Percentiles rank a stretch among this genome's conserved stretches.
These are phyloP conservation scores for Rhynchosporium graminicola DNA, from an alignment of 2,329 filamentous ascomycete species.

Conservation along the genomic window DNA sequence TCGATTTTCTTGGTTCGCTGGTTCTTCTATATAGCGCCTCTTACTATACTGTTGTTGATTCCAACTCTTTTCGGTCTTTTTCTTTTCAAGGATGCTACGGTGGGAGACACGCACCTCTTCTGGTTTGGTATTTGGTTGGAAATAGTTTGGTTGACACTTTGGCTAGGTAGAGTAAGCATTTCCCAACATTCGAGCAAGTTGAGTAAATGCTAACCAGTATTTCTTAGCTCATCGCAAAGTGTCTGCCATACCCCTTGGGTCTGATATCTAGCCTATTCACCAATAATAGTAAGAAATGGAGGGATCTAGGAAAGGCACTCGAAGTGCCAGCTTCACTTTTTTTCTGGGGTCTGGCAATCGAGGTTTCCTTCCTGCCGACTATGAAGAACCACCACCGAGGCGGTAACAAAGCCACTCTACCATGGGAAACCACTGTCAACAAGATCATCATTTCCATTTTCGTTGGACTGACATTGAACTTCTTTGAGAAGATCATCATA, in stretches of 20 bases:
- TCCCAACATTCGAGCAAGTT: background rate
- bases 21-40: constrained; percentile 68
- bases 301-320: constrained; percentile 80
- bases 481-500: constrained; percentile 89
- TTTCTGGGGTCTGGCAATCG: constrained; percentile 86
- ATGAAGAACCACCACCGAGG: constrained; percentile 61
- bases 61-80: constrained; percentile 67
- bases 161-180: constrained; percentile 64
- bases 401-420: constrained; percentile 51
- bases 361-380: constrained; percentile 83
- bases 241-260: constrained; percentile 61
- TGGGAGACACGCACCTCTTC: constrained; percentile 74
- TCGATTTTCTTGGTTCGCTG: constrained; percentile 69
- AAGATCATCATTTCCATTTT: constrained; percentile 88
- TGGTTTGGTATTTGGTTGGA: constrained; percentile 98
- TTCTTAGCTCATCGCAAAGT: constrained; percentile 60
- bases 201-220: constrained; percentile 17
- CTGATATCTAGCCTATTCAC: constrained; percentile 71
- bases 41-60: constrained; percentile 65
- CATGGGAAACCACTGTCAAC: constrained; percentile 78
- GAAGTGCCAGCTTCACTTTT: constrained; percentile 86
- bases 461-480: constrained; percentile 76
- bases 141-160: constrained; percentile 88
- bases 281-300: constrained; percentile 91
- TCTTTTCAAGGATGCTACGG: constrained; percentile 57